Conservation (phyloP, 2,329 filamentous ascomycete species). For the Trichoderma sp. region DNA sequence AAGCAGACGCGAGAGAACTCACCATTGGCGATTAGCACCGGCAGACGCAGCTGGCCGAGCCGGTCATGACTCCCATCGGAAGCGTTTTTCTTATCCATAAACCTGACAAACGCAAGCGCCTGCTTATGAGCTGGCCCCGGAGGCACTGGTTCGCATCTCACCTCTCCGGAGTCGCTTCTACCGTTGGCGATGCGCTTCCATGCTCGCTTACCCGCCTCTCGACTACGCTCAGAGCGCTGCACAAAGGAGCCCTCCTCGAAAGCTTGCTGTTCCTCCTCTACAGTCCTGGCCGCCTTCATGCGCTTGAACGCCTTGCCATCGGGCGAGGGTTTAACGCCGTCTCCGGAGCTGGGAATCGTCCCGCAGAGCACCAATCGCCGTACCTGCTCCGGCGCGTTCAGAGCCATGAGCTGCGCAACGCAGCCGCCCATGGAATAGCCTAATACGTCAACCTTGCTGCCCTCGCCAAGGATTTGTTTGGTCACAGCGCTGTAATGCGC, state of each 20-base stretch:
- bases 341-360: constrained; percentile 42
- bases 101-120: constrained; percentile 37
- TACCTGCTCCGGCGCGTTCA: constrained; percentile 40
- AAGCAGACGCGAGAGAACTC: constrained; percentile 24
- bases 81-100: constrained; percentile 38
- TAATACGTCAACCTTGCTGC: constrained; percentile 43
- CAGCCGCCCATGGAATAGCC: constrained; percentile 54
- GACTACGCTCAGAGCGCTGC: constrained; percentile 31
- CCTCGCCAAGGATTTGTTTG: constrained; percentile 38
- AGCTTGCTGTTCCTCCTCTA: constrained; percentile 37
- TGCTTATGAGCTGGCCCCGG: constrained; percentile 34
- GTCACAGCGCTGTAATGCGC: constrained; percentile 40
- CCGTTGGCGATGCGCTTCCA: constrained; percentile 39
- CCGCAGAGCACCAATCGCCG: constrained; percentile 47
- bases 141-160: constrained; percentile 32
- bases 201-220: constrained; percentile 34
- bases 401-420: constrained; percentile 47
- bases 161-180: constrained; percentile 21
- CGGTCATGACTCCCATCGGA: constrained; percentile 37
- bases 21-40: constrained; percentile 44
- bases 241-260: constrained; percentile 41
- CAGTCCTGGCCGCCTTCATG: constrained; percentile 35
- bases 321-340: constrained; percentile 36
- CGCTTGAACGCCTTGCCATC: constrained; percentile 35
- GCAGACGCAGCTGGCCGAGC: constrained; percentile 37